These are phyloP conservation scores for Coniophora puteana DNA, from an alignment of 1,284 basidiomycete species.

Conservation along the genomic window DNA sequence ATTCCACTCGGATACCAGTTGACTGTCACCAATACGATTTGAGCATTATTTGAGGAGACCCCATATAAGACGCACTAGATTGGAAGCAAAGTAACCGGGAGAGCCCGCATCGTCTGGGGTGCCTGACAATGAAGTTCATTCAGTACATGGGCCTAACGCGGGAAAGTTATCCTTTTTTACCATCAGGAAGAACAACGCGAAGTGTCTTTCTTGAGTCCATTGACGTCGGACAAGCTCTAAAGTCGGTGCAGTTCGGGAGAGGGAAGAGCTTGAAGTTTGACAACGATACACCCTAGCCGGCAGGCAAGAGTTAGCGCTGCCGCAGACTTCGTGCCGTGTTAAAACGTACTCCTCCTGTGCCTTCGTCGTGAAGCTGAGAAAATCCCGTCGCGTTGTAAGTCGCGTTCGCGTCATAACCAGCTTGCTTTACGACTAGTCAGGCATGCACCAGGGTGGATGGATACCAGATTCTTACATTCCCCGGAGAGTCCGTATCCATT, in stretches of 20 bases:
- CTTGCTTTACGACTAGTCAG: conserved; percentile 37
- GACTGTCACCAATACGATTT: conserved; percentile 30
- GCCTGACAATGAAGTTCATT: conserved; percentile 28
- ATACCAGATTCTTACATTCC: conserved; percentile 38
- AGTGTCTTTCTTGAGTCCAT: conserved; percentile 40
- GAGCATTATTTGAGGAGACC: background rate
- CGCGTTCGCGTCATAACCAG: conserved; percentile 53
- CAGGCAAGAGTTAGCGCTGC: background rate
- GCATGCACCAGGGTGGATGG: background rate
- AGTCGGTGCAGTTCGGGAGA: conserved; percentile 44
- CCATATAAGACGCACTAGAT: conserved; percentile 35
- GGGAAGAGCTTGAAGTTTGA: conserved; percentile 63
- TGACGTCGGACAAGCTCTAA: conserved; percentile 47
- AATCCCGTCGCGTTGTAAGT: conserved; percentile 54
- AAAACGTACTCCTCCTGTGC: conserved; percentile 49
- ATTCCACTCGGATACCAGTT: conserved; percentile 52
- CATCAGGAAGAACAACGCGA: conserved; percentile 41
- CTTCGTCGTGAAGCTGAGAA: conserved; percentile 59
- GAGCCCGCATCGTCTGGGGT: conserved; percentile 54
- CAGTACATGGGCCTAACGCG: background rate
- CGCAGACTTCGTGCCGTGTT: background rate
- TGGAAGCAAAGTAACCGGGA: conserved; percentile 61
- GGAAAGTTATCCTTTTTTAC: conserved; percentile 25
- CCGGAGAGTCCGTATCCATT: conserved; percentile 62
- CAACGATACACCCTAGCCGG: conserved; percentile 43